Evolutionary conservation across 75 land plant species (phyloP).

Genomic region (Sequoia sempervirens): DNA sequence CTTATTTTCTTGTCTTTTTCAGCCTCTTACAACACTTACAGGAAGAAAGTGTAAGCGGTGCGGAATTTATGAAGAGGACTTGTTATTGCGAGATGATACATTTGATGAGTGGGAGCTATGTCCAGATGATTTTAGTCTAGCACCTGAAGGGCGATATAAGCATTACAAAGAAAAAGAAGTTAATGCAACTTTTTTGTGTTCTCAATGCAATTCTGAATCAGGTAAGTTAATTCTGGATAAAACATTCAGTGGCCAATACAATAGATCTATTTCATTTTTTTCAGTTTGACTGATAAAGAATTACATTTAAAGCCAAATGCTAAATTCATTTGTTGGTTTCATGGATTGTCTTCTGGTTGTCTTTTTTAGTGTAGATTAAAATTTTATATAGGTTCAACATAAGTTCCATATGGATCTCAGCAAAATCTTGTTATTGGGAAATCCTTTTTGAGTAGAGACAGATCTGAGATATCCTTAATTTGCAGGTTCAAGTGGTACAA

Average conservation of each 20-base stretch:
- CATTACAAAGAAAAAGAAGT: slow-evolving; percentile 63
- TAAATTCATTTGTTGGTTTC: not conserved
- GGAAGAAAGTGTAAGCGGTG: slow-evolving; percentile 84
- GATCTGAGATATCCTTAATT: not conserved
- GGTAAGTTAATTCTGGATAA: not conserved
- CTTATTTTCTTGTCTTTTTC: slow-evolving; percentile 16
- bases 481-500: not conserved
- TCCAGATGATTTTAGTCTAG: slow-evolving; percentile 56
- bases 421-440: not conserved
- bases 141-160: slow-evolving; percentile 53
- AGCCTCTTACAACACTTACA: slow-evolving; percentile 78
- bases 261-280: not conserved
- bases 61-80: slow-evolving; percentile 83
- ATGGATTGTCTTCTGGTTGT: not conserved
- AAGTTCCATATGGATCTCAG: not conserved
- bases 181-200: slow-evolving; percentile 75
- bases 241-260: not conserved
- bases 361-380: not conserved
- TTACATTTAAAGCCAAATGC: not conserved
- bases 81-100: slow-evolving; percentile 59
- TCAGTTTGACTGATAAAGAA: not conserved
- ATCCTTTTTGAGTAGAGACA: not conserved
- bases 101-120: slow-evolving; percentile 99
- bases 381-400: not conserved
- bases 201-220: slow-evolving; percentile 34